Evolutionary conservation across 148 eudicot species (phyloP).

Genomic region (Simmondsia chinensis): DNA sequence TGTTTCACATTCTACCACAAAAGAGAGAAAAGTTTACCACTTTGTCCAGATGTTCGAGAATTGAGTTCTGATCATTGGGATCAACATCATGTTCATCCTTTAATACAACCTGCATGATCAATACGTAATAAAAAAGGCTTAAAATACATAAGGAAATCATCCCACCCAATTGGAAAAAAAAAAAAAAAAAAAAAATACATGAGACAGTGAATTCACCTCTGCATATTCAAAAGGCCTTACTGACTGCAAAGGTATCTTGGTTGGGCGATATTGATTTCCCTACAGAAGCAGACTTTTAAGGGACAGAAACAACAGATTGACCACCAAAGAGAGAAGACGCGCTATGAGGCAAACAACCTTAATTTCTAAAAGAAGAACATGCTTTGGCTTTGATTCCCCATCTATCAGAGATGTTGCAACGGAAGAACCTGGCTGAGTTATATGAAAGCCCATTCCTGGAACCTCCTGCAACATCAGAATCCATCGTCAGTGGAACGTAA

Average conservation of each 20-base stretch:
- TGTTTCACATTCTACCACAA: background rate
- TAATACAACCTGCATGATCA: conserved; percentile 53
- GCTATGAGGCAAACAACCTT: conserved; percentile 40
- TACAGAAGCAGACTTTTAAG: conserved; percentile 16
- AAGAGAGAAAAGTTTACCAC: conserved; percentile 42
- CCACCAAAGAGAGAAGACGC: background rate
- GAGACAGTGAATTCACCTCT: conserved; percentile 45
- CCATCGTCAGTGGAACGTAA: conserved; percentile 5
- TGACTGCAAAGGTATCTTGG: conserved; percentile 87
- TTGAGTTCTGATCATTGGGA: conserved; percentile 83
- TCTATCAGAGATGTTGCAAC: conserved; percentile 97
- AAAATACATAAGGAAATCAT: too few relatives aligned
- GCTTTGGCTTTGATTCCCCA: conserved; percentile 95
- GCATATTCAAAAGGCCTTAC: conserved; percentile 94
- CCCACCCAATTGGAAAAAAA: too few relatives aligned
- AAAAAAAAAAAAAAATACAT: conserved; percentile 1
- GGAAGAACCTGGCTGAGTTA: conserved; percentile 99
- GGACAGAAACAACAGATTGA: background rate
- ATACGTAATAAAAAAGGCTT: conserved; percentile 1
- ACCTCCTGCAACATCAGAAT: conserved; percentile 52
- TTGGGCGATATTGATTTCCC: conserved; percentile 99
- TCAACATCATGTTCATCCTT: conserved; percentile 83
- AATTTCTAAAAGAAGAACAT: conserved; percentile 90
- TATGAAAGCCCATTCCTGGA: conserved; percentile 98
- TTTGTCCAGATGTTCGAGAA: conserved; percentile 86